phyloP scores from a whole-genome alignment of 2,329 filamentous ascomycete genomes.

The Chrysosporium queenslandicum region DNA sequence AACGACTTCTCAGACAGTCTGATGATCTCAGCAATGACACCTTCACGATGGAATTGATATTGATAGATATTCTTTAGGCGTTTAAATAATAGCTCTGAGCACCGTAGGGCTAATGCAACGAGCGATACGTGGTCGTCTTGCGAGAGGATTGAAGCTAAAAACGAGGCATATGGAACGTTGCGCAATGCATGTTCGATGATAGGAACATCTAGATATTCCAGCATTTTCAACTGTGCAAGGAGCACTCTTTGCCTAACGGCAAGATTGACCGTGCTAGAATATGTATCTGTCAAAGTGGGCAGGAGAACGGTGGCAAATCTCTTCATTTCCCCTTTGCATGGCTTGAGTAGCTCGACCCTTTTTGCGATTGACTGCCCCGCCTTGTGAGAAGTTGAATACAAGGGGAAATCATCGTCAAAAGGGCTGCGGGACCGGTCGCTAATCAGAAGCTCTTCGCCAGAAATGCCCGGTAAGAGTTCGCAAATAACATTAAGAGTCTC shows the following conservation, averaged over 20 bases:
- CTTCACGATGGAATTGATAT: conserved; percentile 94
- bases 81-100: conserved; percentile 75
- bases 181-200: conserved; percentile 79
- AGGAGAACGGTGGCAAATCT: conserved; percentile 89
- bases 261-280: conserved; percentile 93
- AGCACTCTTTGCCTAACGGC: conserved; percentile 91
- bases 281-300: conserved; percentile 89
- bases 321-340: conserved; percentile 77
- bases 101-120: conserved; percentile 78
- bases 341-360: conserved; percentile 66
- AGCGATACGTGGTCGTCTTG: conserved; percentile 86
- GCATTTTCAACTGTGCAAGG: conserved; percentile 93
- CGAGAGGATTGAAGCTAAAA: conserved; percentile 85
- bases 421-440: conserved; percentile 40
- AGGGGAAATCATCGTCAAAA: conserved; percentile 38
- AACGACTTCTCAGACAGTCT: conserved; percentile 54
- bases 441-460: conserved; percentile 43
- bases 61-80: conserved; percentile 80
- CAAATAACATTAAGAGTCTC: conserved; percentile 97
- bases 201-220: conserved; percentile 79
- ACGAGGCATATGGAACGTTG: conserved; percentile 88
- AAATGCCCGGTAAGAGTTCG: conserved; percentile 72
- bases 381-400: conserved; percentile 24
- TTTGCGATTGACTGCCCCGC: conserved; percentile 57
- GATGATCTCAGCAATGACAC: conserved; percentile 82